These are phyloP conservation scores for Backusella sp. DNA, from an alignment of 192 early-diverging fungal genomes.

Conservation along the genomic window DNA sequence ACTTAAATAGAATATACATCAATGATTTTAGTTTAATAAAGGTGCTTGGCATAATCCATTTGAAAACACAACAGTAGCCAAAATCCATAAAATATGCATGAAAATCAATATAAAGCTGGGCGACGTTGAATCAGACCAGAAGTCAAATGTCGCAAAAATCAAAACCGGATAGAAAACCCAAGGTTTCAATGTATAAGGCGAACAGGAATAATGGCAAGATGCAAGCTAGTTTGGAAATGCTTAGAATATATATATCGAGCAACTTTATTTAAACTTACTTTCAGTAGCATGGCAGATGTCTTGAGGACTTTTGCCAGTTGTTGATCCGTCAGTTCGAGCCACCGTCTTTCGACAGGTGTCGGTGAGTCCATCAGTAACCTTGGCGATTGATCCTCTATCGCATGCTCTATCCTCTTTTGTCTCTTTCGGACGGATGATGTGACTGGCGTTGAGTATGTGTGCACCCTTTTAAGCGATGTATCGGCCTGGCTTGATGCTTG, in stretches of 20 bases:
- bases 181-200: slow-evolving; percentile 33
- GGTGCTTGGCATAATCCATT: slow-evolving; percentile 12
- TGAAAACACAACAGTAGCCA: slow-evolving; percentile 10
- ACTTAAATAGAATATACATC: no score
- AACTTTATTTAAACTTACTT: slow-evolving; percentile 1
- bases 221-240: slow-evolving; percentile 20
- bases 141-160: slow-evolving; percentile 38
- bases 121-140: slow-evolving; percentile 24
- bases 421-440: background rate
- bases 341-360: background rate
- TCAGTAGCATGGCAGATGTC: slow-evolving; percentile 7
- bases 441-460: background rate
- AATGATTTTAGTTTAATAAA: background rate
- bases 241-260: background rate
- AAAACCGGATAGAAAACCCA: slow-evolving; percentile 35
- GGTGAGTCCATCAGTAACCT: background rate
- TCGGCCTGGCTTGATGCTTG: background rate
- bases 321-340: background rate
- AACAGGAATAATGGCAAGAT: slow-evolving; percentile 35
- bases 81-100: slow-evolving; percentile 29
- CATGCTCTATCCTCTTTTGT: background rate
- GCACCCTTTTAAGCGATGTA: background rate
- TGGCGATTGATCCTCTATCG: background rate
- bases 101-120: slow-evolving; percentile 20
- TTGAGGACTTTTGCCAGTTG: background rate